These are phyloP conservation scores for Alternaria sp. DNA, from an alignment of 2,329 filamentous ascomycete genomes.

Conservation along the genomic window DNA sequence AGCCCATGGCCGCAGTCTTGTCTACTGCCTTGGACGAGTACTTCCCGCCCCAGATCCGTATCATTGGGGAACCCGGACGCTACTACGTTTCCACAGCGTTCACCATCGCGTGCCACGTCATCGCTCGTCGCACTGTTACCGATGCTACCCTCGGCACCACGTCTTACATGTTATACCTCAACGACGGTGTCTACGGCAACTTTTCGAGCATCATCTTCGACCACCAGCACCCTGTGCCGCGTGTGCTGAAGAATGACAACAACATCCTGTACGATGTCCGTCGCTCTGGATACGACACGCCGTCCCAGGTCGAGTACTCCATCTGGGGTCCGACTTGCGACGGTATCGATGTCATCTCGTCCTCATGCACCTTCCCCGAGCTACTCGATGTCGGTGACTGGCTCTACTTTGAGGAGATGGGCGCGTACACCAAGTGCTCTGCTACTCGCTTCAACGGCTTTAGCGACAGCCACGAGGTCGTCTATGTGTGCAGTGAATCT, in stretches of 20 bases:
- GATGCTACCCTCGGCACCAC: constrained; percentile 71
- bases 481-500: constrained; percentile 94
- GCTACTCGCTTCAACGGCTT: constrained; percentile 99
- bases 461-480: constrained; percentile 86
- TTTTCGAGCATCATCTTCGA: constrained; percentile 99
- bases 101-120: constrained; percentile 93
- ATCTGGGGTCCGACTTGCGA: constrained; percentile 99
- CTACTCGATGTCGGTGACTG: constrained; percentile 92
- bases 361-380: constrained; percentile 78
- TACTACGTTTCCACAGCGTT: constrained; percentile 96
- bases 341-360: constrained; percentile 92
- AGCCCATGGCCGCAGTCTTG: constrained; percentile 84
- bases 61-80: constrained; percentile 95
- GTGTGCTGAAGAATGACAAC: constrained; percentile 73
- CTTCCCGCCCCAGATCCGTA: constrained; percentile 81
- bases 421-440: constrained; percentile 97
- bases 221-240: constrained; percentile 89
- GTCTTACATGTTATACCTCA: constrained; percentile 96
- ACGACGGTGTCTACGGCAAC: constrained; percentile 97
- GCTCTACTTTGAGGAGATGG: constrained; percentile 99
- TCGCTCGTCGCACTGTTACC: constrained; percentile 87
- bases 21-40: constrained; percentile 82
- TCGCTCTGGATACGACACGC: constrained; percentile 57
- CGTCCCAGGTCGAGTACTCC: constrained; percentile 77
- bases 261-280: constrained; percentile 63